Conservation (phyloP, 176 grass and related monocot species). For the Triticum dicoccoides region DNA sequence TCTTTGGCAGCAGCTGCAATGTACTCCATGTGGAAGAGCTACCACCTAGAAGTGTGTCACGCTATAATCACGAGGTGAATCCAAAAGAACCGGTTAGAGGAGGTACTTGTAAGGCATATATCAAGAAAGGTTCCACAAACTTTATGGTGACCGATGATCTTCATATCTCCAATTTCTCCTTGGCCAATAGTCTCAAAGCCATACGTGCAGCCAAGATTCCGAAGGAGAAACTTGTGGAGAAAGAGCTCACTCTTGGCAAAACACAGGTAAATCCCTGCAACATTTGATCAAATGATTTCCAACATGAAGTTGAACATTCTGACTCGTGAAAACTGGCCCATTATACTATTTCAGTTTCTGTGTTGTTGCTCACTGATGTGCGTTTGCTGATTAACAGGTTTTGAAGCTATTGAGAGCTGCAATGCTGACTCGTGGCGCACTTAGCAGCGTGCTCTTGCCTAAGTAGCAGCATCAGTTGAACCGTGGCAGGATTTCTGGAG, state of each 20-base stretch:
- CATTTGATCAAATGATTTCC: background rate
- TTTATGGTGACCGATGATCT: constrained; percentile 19
- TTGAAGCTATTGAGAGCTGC: no score
- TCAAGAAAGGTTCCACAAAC: background rate
- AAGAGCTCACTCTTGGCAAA: background rate
- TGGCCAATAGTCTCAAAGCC: background rate
- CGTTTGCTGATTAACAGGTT: no score
- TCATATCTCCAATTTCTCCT: background rate
- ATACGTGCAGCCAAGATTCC: background rate
- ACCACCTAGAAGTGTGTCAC: background rate
- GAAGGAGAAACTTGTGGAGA: constrained; percentile 2
- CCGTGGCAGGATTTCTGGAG: no score
- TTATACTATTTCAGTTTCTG: background rate
- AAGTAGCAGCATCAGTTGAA: no score
- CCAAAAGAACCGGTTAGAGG: background rate
- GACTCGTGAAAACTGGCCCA: background rate
- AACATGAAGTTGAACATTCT: background rate
- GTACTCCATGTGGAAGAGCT: background rate
- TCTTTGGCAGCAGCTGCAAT: background rate
- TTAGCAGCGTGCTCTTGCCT: no score
- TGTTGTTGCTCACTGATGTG: background rate
- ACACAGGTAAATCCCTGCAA: background rate
- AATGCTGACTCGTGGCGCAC: no score
- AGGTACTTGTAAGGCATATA: background rate
- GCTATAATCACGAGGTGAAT: background rate